Base-by-base conservation (phyloP, 176 grass and related monocot genomes). In the Triticum aestivum region DNA sequence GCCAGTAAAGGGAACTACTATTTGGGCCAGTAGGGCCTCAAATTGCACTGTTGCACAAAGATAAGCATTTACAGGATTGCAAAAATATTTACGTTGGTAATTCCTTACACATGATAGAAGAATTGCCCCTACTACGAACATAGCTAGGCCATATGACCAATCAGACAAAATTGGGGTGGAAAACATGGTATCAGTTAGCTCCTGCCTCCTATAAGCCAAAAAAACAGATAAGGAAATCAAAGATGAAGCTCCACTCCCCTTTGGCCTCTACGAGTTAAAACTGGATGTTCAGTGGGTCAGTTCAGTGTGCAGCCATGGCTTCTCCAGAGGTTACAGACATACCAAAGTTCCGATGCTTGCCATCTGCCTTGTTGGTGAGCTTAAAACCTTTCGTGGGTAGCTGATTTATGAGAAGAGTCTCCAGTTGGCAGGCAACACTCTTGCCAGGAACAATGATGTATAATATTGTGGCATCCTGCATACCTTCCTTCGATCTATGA, bases 401-500 rank as follows among this genome's bases (percentile, higher is more conserved):
- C 84, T 94, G 91, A 37, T 98, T 98, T 78, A 98, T 94, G 34
- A 98, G 90, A 35, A 98, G 93, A 29, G 96, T 98, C 86, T 98
- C 96, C 84, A 98, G 84, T 89, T 92, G 92, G 86, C 93, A 92
- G 34, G 96, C 96, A 69, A 94, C 11, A 12, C 94, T 99, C 92
- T 96, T 99, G 82, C 97, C 97, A 54, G 94, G 92, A 63, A 94
- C 97, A 69, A 91, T 2, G 11, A 92, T n/a, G 70, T 99, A 96
- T 37, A 99, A 38, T 44, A 86, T 47, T n/a, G 73, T 78, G 23
- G 90, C 90, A 73, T 92, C 86, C 73, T 90, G 92, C 94, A 99
- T 96, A 80, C 82, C 94, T 88, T 88, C 94, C 82, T 98, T 96
- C 2, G 78, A 86, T 78, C 94, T 92, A 84, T 96, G 97, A 71